phyloP scores from a whole-genome alignment of 2,329 filamentous ascomycete genomes.

The Sporothrix mexicana region DNA sequence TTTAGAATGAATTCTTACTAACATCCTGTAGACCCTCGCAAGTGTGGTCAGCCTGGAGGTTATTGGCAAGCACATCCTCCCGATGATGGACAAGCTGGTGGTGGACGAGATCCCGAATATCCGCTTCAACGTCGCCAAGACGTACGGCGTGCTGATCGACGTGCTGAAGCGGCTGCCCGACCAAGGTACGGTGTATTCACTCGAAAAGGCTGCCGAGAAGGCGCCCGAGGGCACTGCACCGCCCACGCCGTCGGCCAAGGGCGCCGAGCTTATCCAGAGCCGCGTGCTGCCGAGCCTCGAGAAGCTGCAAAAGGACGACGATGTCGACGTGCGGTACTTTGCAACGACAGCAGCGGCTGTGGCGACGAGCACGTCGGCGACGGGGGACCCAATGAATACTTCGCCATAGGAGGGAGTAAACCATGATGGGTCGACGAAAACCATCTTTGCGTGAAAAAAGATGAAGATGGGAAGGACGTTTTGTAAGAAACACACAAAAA shows the following conservation, averaged over 20 bases:
- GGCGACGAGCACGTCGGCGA: conserved; percentile 52
- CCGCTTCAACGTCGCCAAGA: conserved; percentile 99
- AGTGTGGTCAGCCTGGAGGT: conserved; percentile 92
- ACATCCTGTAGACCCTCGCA: conserved; percentile 74
- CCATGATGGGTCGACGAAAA: too few relatives aligned
- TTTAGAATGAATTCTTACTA: neutral
- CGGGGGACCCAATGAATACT: conserved; percentile 68
- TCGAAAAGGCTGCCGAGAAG: conserved; percentile 67
- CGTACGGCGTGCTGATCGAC: conserved; percentile 86
- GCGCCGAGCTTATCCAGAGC: conserved; percentile 81
- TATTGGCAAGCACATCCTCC: conserved; percentile 89
- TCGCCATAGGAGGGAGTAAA: conserved; percentile 57
- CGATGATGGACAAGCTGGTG: conserved; percentile 94
- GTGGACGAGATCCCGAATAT: conserved; percentile 97
- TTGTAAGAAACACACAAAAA: neutral
- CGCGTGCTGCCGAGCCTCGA: conserved; percentile 87
- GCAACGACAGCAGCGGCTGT: conserved; percentile 83
- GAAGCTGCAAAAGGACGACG: conserved; percentile 95
- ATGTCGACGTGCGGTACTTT: conserved; percentile 98
- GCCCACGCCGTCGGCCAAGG: conserved; percentile 69
- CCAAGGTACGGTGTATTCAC: conserved; percentile 80
- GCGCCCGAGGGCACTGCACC: conserved; percentile 58
- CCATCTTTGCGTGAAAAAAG: neutral
- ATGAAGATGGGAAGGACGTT: neutral
- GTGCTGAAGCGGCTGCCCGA: conserved; percentile 91